A percentile compares a stretch with the other conserved stretches of the same genome.
phyloP scores from a whole-genome alignment of 768 basidiomycete species.

The Mycena polygramma region DNA sequence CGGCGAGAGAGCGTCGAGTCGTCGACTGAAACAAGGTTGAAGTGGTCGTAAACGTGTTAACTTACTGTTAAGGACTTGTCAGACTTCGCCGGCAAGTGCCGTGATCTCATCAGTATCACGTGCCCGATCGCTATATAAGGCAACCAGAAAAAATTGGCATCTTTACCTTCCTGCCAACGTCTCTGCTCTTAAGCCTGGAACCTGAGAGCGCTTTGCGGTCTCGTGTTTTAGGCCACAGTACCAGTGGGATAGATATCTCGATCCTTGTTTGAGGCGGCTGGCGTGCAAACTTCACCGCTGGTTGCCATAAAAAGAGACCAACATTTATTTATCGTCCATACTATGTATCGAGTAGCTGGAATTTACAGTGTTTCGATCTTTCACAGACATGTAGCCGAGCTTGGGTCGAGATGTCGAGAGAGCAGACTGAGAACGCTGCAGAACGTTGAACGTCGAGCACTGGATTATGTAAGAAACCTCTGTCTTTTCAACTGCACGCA shows the following conservation, averaged over 20 bases:
- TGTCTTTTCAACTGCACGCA: not conserved
- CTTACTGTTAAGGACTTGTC: not conserved
- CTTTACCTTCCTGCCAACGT: constrained; percentile 41
- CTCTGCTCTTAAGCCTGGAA: constrained; percentile 23
- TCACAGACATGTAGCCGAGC: no score
- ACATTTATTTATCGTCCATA: constrained; percentile 39
- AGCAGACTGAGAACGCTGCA: not conserved
- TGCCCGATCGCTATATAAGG: not conserved
- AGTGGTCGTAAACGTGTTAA: not conserved
- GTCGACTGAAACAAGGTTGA: no score
- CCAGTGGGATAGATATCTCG: constrained; percentile 26
- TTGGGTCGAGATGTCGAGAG: no score
- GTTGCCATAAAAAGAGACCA: constrained; percentile 71
- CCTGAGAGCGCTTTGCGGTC: not conserved
- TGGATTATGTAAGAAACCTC: no score
- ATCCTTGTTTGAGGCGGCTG: constrained; percentile 84
- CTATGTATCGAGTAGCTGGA: no score
- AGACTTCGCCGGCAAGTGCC: not conserved
- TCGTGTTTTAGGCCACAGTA: not conserved
- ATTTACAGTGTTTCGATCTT: no score
- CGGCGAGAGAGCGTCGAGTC: no score
- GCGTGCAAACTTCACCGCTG: constrained; percentile 61
- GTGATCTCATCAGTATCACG: not conserved
- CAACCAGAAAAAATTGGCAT: not conserved
- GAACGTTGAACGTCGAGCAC: no score